Conservation (phyloP, 768 basidiomycete species). For the Pisolithus albus region DNA sequence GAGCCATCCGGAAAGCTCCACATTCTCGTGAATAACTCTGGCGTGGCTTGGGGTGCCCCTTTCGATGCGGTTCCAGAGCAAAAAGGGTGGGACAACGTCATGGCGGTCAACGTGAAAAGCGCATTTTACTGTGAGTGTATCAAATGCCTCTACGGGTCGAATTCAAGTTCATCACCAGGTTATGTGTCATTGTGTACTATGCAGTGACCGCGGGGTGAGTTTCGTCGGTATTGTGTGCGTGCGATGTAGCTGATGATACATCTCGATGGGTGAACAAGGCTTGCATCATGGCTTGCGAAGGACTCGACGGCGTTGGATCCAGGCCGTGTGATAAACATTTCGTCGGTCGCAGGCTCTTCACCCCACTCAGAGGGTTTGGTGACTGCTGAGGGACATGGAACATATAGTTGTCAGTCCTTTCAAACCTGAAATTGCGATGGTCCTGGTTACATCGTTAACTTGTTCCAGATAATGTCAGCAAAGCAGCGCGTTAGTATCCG, state of each 20-base stretch:
- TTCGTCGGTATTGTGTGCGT: background rate
- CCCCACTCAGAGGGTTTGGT: conserved; percentile 43
- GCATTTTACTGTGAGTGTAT: conserved; percentile 64
- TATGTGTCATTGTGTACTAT: background rate
- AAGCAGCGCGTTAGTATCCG: conserved; percentile 56
- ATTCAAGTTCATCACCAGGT: background rate
- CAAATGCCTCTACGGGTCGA: too few species aligned
- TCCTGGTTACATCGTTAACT: background rate
- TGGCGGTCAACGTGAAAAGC: conserved; percentile 80
- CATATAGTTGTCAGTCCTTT: conserved; percentile 69
- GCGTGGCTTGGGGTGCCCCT: conserved; percentile 70
- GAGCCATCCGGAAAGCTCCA: conserved; percentile 59
- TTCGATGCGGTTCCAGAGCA: conserved; percentile 69
- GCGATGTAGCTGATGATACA: background rate
- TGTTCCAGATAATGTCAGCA: conserved; percentile 68
- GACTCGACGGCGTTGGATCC: conserved; percentile 58
- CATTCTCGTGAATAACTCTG: conserved; percentile 80
- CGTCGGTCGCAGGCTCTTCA: conserved; percentile 57
- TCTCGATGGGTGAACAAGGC: conserved; percentile 2
- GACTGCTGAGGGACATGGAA: conserved; percentile 51
- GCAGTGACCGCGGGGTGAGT: conserved; percentile 40
- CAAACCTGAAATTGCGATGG: background rate
- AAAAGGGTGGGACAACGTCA: conserved; percentile 80
- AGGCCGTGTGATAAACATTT: conserved; percentile 76
- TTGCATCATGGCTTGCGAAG: conserved; percentile 53